Conservation (phyloP, 257 asterid species). For the Scutellaria baicalensis region DNA sequence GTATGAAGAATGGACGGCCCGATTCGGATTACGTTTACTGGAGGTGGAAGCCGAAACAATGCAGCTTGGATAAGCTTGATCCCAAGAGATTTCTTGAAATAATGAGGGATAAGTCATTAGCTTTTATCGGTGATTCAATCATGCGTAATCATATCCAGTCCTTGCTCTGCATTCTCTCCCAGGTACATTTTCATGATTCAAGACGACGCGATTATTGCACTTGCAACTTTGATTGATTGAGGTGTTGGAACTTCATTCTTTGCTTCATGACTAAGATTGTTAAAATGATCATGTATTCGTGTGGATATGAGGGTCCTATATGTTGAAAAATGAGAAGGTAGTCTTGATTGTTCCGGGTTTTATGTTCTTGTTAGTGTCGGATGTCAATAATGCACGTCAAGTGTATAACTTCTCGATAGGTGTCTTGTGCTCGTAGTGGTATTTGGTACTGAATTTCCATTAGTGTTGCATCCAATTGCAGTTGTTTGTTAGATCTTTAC, state of each 20-base stretch:
- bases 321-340: not conserved
- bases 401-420: too few species aligned
- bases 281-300: not conserved
- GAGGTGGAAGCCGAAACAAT: constrained; percentile 75
- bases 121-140: constrained; percentile 79
- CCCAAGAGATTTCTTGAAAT: constrained; percentile 40
- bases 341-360: not conserved
- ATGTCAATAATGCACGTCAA: too few species aligned
- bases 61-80: constrained; percentile 49
- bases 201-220: not conserved
- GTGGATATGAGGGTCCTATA: constrained; percentile 21
- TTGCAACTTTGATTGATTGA: not conserved
- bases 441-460: not conserved
- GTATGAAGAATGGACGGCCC: constrained; percentile 75
- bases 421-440: not conserved
- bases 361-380: not conserved
- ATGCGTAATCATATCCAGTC: constrained; percentile 84
- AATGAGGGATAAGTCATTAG: constrained; percentile 53
- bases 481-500: not conserved
- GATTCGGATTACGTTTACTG: constrained; percentile 57
- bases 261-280: constrained; percentile 7
- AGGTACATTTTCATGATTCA: constrained; percentile 31
- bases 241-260: not conserved
- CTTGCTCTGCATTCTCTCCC: constrained; percentile 72
- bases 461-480: not conserved